A percentile compares a stretch with the other conserved stretches of the same genome.
Evolutionary conservation across 2,329 filamentous ascomycete species (phyloP).

Genomic region (Paecilomyces niveus): DNA sequence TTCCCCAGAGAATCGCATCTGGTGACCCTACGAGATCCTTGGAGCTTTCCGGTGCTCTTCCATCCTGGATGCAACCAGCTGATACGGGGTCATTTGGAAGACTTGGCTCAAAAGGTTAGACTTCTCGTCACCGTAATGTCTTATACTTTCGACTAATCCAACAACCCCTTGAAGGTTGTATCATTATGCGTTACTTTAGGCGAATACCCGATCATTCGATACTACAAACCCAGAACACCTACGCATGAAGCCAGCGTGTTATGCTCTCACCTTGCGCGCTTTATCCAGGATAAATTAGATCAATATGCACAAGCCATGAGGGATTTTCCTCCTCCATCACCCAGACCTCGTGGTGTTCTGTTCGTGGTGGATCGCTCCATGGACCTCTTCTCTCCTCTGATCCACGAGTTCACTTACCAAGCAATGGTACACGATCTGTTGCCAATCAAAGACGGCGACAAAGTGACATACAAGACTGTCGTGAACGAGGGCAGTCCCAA

Average conservation of each 20-base stretch:
- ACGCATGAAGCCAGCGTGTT: conserved; percentile 83
- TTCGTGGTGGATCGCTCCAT: conserved; percentile 88
- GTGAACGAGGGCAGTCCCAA: conserved; percentile 66
- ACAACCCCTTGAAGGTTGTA: conserved; percentile 54
- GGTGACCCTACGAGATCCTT: conserved; percentile 86
- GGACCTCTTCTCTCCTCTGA: conserved; percentile 77
- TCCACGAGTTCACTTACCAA: conserved; percentile 98
- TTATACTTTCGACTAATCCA: conserved; percentile 8
- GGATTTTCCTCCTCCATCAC: conserved; percentile 68
- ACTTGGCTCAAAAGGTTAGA: conserved; percentile 75
- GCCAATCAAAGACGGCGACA: conserved; percentile 80
- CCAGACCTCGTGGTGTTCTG: conserved; percentile 72
- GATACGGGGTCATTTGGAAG: conserved; percentile 74
- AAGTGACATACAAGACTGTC: conserved; percentile 73
- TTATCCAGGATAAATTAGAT: conserved; percentile 87
- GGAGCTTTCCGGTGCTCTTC: conserved; percentile 89
- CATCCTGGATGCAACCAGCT: conserved; percentile 84
- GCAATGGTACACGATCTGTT: conserved; percentile 95
- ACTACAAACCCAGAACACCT: conserved; percentile 69
- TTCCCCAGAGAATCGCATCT: conserved; percentile 86
- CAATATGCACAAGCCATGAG: conserved; percentile 77
- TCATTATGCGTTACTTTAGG: conserved; percentile 86
- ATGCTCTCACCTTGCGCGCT: conserved; percentile 79
- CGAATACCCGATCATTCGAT: conserved; percentile 88
- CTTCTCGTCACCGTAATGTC: neutral